Evolutionary conservation across 2,329 filamentous ascomycete genomes (phyloP), one percentile per base, ranked within the genome.

Genomic region (Dactylellina parvicollis): DNA sequence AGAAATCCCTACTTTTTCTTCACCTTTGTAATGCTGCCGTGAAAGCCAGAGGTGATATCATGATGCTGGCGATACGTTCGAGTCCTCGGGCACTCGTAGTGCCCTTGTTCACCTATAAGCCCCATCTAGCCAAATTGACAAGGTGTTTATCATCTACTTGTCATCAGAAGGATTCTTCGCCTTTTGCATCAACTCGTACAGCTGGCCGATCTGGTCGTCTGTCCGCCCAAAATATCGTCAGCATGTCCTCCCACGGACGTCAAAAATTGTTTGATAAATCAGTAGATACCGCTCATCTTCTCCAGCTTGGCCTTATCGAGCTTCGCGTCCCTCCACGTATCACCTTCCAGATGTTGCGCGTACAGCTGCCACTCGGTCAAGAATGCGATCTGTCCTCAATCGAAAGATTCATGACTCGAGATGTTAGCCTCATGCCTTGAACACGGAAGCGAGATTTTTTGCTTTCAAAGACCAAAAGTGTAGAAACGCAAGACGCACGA

Each of bases 301-400:
- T 92, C 89, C 64, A 98, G 84, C 81, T 96, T 96, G 0, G 83
- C 84, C 77, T 87, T 87, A 75, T 98, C 94, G 80, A 98, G 85
- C 80, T 89, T 94, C 75, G 92, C 91, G 0, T 90, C 94, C 71
- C 86, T 85, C 95, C 95, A 98, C 0, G 85, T 81, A 59, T 96
- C 90, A 0, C 93, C 94, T 79, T 98, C 94, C 14, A 99, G 83
- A 79, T 92, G 89, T 80, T 99, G 94, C 1, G 92, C 93, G 79
- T 98, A 99, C 57, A 92, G 83, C 81, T 99, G 95, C 94, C 94
- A 99, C 81, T 98, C 93, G 0, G 91, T 94, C 77, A 99, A 84
- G 81, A 99, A 99, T 1, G 94, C 95, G 78, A 98, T 92, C 92
- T 96, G 76, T 12, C 38, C 57, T 71, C 50, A 49, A 59, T 36